Conservation (phyloP, 495 filamentous ascomycete genomes). For the Talaromyces adpressus region DNA sequence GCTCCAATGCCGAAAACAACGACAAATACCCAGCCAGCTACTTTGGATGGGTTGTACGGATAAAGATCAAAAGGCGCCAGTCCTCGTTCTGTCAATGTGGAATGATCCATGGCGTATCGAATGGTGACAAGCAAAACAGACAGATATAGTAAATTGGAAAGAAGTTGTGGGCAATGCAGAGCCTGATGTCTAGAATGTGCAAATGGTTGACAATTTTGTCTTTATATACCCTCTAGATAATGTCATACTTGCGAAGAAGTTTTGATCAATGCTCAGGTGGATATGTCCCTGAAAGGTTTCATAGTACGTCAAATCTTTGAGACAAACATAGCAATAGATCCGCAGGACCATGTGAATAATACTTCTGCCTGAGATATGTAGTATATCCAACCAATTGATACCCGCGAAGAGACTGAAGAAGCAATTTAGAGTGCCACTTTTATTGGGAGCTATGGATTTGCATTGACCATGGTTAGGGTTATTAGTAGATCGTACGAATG, state of each 20-base stretch:
- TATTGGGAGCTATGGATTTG: neutral
- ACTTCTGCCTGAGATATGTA: neutral
- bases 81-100: neutral
- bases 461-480: neutral
- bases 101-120: neutral
- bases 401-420: neutral
- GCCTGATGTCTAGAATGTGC: neutral
- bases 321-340: neutral
- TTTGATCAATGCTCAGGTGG: neutral
- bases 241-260: too few relatives aligned
- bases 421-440: neutral
- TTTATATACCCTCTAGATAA: neutral
- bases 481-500: neutral
- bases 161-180: neutral
- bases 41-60: constrained; percentile 38
- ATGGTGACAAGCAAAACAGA: neutral
- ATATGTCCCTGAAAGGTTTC: neutral
- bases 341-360: neutral
- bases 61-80: constrained; percentile 30
- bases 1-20: constrained; percentile 38
- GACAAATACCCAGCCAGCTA: constrained; percentile 41
- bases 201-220: too few relatives aligned
- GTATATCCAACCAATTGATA: neutral
- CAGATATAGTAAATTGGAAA: neutral
- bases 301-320: neutral